These are phyloP conservation scores for Excoecaria cochinchinensis DNA, from an alignment of 345 rosid species.

Conservation along the genomic window DNA sequence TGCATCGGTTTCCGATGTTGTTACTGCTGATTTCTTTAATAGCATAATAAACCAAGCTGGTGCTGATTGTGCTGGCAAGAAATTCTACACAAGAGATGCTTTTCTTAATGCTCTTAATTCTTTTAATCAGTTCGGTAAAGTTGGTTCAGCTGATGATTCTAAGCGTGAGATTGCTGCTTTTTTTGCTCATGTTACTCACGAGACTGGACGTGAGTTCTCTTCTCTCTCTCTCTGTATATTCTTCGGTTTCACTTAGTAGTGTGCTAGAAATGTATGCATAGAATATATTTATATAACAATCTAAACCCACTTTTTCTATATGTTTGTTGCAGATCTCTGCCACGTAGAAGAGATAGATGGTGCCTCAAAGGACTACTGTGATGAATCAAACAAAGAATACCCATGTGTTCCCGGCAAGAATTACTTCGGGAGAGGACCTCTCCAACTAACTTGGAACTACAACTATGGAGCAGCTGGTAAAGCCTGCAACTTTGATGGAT, in stretches of 20 bases:
- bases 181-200: slow-evolving; percentile 53
- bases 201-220: slow-evolving; percentile 41
- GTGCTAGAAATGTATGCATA: too few relatives aligned
- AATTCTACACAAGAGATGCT: slow-evolving; percentile 38
- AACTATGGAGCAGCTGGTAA: slow-evolving; percentile 67
- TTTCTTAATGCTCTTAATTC: slow-evolving; percentile 31
- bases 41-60: slow-evolving; percentile 38
- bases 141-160: slow-evolving; percentile 36
- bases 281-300: too few relatives aligned
- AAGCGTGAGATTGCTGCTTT: slow-evolving; percentile 51
- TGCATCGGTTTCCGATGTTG: slow-evolving; percentile 29
- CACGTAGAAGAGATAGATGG: slow-evolving; percentile 55
- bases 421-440: slow-evolving; percentile 65
- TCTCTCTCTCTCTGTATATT: too few relatives aligned
- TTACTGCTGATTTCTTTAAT: slow-evolving; percentile 41
- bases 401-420: slow-evolving; percentile 54
- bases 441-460: slow-evolving; percentile 65
- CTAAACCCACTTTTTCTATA: too few relatives aligned
- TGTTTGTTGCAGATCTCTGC: slow-evolving; percentile 45
- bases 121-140: slow-evolving; percentile 35
- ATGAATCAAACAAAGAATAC: slow-evolving; percentile 37
- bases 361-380: slow-evolving; percentile 43
- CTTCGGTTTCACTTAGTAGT: too few relatives aligned
- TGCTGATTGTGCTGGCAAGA: slow-evolving; percentile 35
- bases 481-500: slow-evolving; percentile 49